phyloP scores from a whole-genome alignment of 1,284 basidiomycete species.

The Phylloporus gajari region DNA sequence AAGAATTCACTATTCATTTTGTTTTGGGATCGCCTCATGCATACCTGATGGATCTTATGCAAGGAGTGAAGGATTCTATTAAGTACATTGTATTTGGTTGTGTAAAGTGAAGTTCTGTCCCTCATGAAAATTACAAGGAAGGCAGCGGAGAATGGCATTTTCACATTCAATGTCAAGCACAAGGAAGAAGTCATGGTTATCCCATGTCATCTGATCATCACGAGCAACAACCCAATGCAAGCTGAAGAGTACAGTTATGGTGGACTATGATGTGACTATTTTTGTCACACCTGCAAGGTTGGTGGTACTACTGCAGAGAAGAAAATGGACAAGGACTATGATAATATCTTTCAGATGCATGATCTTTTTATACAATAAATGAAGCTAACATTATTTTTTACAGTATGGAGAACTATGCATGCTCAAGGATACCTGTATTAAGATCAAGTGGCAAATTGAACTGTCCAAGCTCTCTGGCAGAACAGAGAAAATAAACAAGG shows the following conservation, averaged over 20 bases:
- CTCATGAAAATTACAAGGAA: too few species aligned
- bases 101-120: not conserved
- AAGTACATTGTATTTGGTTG: conserved; percentile 21
- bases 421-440: conserved; percentile 12
- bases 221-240: conserved; percentile 51
- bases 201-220: conserved; percentile 34
- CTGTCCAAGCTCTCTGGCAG: conserved; percentile 12
- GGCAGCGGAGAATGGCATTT: not conserved
- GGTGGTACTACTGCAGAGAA: conserved; percentile 3
- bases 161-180: conserved; percentile 35
- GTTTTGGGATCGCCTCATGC: conserved; percentile 44
- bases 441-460: conserved; percentile 23
- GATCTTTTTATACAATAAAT: conserved; percentile 25
- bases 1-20: conserved; percentile 43
- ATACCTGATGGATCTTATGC: conserved; percentile 38
- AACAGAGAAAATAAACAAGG: conserved; percentile 16
- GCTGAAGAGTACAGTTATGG: conserved; percentile 45
- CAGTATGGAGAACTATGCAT: conserved; percentile 17
- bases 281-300: conserved; percentile 44
- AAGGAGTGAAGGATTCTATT: conserved; percentile 35
- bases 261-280: conserved; percentile 41
- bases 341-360: not conserved
- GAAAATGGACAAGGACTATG: not conserved
- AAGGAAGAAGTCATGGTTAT: conserved; percentile 37
- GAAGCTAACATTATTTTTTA: not conserved